Base-by-base conservation (phyloP, 208 protist species). In the Acanthamoeba lenticulata region DNA sequence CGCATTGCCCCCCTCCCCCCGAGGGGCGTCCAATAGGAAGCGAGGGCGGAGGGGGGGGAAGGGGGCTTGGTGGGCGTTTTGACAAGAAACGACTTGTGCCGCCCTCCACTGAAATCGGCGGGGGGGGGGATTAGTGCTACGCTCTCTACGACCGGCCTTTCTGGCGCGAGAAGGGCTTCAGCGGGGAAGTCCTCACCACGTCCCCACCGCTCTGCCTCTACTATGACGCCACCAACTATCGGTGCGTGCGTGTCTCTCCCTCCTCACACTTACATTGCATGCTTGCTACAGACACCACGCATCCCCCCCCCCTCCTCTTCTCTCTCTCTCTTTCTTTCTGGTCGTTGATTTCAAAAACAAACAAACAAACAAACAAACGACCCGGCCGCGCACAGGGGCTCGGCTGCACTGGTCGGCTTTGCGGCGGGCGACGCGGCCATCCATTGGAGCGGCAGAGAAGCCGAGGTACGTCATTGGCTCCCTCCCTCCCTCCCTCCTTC, bases 161-260 rank as follows among this genome's bases (percentile, higher is more conserved):
- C 32, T 90, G 83, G 83, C 27, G 83, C 15, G 83, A 90, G 32
- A 57, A 90, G 17, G 83, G 83, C 11, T 67, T 65, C 29, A 90
- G 83, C 34, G 83, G 83, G 27, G 83, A 90, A 29, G 83, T 90
- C 32, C 49, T 90, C 9, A 90, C 83, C 15, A 90, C 83, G 4
- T 69, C 83, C 7, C 55, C 83, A 40, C 83, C 83, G 11, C 49
- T 55, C 11, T 69, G 49, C 29, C 83, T 90, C 83, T 69, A 44
- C 83, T 90, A 90, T 32, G 83, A 90, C 32, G 83, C 83, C 34
- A 67, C 55, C 55, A 85, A 85, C 74, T 85, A 85, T n/a, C 36
- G 74, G 74, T 85, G 29, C 36, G 11, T 21, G 52, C 21, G 52
- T 40, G 36, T 13, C 15, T n/a, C 47, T 15, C 47, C 15, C 47